A percentile compares a stretch with the other conserved stretches of the same genome.
phyloP scores from a whole-genome alignment of 176 grass and related monocot species.

The Guadua angustifolia region DNA sequence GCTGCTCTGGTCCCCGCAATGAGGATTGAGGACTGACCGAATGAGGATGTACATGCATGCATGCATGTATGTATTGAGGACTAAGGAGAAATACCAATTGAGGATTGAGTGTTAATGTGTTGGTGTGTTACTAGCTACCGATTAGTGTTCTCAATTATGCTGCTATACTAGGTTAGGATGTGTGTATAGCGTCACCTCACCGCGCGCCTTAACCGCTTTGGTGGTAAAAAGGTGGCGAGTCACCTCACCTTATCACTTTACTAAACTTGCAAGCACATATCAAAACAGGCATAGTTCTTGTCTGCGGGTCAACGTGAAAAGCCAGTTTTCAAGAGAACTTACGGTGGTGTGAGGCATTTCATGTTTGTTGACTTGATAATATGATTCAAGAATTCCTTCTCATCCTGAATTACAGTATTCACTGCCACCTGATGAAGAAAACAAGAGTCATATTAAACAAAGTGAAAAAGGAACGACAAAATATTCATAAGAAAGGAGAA shows the following conservation, averaged over 20 bases:
- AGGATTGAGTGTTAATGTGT: too few species aligned
- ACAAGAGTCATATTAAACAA: constrained; percentile 1
- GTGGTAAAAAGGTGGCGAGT: too few species aligned
- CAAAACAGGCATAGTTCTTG: constrained; percentile 13
- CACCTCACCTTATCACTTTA: too few species aligned
- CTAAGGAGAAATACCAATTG: too few species aligned
- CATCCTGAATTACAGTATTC: constrained; percentile 77
- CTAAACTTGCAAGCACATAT: neutral
- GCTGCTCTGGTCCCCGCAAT: too few species aligned
- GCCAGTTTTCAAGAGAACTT: constrained; percentile 35
- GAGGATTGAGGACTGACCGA: too few species aligned
- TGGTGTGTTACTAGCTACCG: too few species aligned
- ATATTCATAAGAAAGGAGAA: neutral
- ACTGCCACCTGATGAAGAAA: constrained; percentile 66
- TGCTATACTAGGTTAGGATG: too few species aligned
- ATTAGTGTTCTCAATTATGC: too few species aligned
- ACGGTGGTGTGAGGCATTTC: constrained; percentile 87
- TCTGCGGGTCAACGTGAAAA: neutral
- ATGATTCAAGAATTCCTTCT: constrained; percentile 87
- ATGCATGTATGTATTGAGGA: too few species aligned
- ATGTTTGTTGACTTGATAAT: constrained; percentile 94
- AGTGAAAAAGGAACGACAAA: neutral
- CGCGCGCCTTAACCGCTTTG: too few species aligned
- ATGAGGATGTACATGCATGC: neutral
- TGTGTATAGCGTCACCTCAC: too few species aligned